Evolutionary conservation across 2,329 filamentous ascomycete species (phyloP), one percentile per base, ranked within the genome.

Genomic region (Ascochyta clinopodiicola): DNA sequence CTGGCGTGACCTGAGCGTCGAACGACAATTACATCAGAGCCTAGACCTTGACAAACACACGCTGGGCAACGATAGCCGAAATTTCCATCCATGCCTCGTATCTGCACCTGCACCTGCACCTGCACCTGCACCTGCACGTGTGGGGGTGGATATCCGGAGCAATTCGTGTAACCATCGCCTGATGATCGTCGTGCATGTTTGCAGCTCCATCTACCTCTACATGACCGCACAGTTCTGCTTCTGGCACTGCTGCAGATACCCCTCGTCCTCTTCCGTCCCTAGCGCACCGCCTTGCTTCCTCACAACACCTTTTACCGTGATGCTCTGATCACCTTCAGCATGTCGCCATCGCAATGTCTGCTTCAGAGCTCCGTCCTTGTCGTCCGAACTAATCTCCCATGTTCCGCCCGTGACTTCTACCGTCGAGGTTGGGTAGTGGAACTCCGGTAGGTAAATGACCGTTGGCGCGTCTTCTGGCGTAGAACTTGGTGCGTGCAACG

Each of bases 311-410:
- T 84, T 87, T 8, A 97, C 82, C 59, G 84, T 89, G 50, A 99
- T 81, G 43, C 80, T 87, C 77, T 98, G 94, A 63, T 92, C 86
- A 2, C 94, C 95, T 51, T 89, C 88, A 1, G 86, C 86, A 77
- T 99, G 93, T 93, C 94, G 97, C 95, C 95, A 99, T 65, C 86
- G 86, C 60, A 99, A 78, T 61, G 84, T 84, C 78, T 97, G 94
- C 57, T 92, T 80, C 63, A 86, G 79, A 5, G 86, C 86, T 0
- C 85, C 86, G 59, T 90, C 85, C 8, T 86, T 83, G 51, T 92
- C 89, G 57, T 92, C 88, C 5, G 81, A 84, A 63, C 86, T 87
- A 57, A 98, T 91, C 64, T 89, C 87, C 93, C 93, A 99, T 71
- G 94, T 95, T 6, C 96, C 96, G 0, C 89, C 90, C 45, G 86